Conservation (phyloP, 306 rosid species). For the Aeschynomene evenia region DNA sequence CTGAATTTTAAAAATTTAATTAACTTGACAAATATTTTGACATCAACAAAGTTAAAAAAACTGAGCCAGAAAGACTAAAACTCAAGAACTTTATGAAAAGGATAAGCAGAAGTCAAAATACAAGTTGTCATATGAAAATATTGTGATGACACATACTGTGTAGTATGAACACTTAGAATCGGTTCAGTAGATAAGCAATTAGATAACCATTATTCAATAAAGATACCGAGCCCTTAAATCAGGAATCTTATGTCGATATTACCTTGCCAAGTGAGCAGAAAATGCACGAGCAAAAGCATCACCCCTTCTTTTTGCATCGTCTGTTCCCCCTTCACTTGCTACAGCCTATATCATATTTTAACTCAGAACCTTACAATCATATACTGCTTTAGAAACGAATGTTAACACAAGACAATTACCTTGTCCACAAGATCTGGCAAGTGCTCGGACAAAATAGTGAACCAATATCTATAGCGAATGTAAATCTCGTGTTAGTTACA, state of each 20-base stretch:
- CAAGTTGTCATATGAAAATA: no score
- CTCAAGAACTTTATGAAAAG: neutral
- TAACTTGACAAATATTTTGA: constrained; percentile 11
- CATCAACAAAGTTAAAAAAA: constrained; percentile 9
- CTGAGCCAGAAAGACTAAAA: neutral
- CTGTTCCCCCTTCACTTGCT: constrained; percentile 99
- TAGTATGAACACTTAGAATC: no score
- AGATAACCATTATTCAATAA: constrained; percentile 11
- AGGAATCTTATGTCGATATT: constrained; percentile 17
- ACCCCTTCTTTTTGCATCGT: constrained; percentile 97
- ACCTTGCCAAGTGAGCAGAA: constrained; percentile 95
- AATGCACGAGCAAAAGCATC: constrained; percentile 96
- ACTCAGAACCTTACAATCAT: constrained; percentile 30
- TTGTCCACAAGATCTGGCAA: constrained; percentile 91
- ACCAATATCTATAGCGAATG: constrained; percentile 78
- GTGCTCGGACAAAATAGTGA: constrained; percentile 79
- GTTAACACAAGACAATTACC: constrained; percentile 45
- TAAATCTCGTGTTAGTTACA: constrained; percentile 25
- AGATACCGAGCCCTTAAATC: constrained; percentile 18
- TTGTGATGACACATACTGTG: no score
- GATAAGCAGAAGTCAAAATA: no score
- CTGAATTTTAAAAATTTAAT: neutral
- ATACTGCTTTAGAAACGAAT: constrained; percentile 2
- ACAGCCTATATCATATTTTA: constrained; percentile 75
- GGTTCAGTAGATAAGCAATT: neutral